Base-by-base conservation (phyloP, 352 stramenopile species). In the Phytopythium cucurbitacearum region DNA sequence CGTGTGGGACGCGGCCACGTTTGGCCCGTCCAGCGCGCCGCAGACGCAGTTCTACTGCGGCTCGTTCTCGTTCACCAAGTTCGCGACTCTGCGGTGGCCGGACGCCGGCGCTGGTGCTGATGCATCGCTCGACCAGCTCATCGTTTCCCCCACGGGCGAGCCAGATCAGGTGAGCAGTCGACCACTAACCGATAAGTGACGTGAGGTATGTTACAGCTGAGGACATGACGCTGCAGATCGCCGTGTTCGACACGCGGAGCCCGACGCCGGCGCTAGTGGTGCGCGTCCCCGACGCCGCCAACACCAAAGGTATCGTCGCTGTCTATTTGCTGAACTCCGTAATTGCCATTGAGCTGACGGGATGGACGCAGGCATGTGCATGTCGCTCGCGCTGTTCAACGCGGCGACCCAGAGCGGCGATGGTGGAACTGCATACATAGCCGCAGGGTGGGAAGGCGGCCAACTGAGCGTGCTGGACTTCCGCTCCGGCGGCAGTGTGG, bases 31-130 rank as follows among this genome's bases (percentile, higher is more conserved):
- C 44, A 38, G 53, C 5, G 53, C 71, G 10, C 71, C 76, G 21
- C 16, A 81, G 16, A 15, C 44, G 1, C 64, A 63, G 40, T 83
- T 77, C 44, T 83, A 83, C 49, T 81, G 76, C 52, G 73, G 71
- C 32, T 83, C 71, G n/a, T 85, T 70, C 57, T 80, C 73, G 52
- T 87, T 87, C 58, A 85, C 76, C 36, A 87, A 87, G 56, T 73
- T 69, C 36, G 62, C 76, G 36, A 75, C 71, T 36, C 42, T 75
- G 59, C 70, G 75, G 7, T 86, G 72, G 75, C 38, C 44, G 28
- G 21, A 45, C 7, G 45, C n/a, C 16, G 34, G 21, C 37, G 36
- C 5, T 4, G 50, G 43, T n/a, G 54, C 40, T 38, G 54, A 43
- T 28, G 7, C 40, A 0, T 41, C 48, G 34, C 54, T 34, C 34